Conservation (phyloP, 768 basidiomycete genomes). For the Russula compacta region DNA sequence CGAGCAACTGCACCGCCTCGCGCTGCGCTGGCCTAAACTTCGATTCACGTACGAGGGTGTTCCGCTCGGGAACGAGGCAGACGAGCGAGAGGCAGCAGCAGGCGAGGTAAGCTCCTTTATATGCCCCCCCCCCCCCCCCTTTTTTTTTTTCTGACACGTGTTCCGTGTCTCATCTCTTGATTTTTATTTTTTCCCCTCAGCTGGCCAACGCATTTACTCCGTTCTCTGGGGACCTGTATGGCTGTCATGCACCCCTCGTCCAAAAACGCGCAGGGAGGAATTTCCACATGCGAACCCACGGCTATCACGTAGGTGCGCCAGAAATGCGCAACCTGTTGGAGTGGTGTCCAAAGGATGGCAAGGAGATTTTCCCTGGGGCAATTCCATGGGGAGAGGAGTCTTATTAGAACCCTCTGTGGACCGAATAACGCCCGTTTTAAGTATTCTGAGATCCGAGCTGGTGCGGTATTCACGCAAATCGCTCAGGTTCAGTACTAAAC, state of each 20-base stretch:
- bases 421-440: neutral
- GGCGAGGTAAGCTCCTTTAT: conserved; percentile 55
- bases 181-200: conserved; percentile 29
- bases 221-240: conserved; percentile 69
- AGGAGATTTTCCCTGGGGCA: conserved; percentile 39
- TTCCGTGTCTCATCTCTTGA: conserved; percentile 16
- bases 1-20: conserved; percentile 71
- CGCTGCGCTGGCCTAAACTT: conserved; percentile 62
- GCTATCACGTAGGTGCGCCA: conserved; percentile 71
- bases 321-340: conserved; percentile 64
- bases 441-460: neutral
- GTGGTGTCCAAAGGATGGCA: conserved; percentile 62
- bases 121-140: too few species aligned
- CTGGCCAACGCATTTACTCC: conserved; percentile 72
- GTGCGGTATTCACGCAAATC: neutral
- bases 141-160: neutral
- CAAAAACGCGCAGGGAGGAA: conserved; percentile 65
- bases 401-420: neutral
- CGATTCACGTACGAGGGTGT: conserved; percentile 76
- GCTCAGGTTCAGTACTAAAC: neutral
- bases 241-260: conserved; percentile 70
- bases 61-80: conserved; percentile 43
- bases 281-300: conserved; percentile 59
- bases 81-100: conserved; percentile 39
- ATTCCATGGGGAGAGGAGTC: conserved; percentile 44